Evolutionary conservation across 73 alveolate species (phyloP), one percentile per base, ranked within the genome.

Genomic region (Uronychia setigera): DNA sequence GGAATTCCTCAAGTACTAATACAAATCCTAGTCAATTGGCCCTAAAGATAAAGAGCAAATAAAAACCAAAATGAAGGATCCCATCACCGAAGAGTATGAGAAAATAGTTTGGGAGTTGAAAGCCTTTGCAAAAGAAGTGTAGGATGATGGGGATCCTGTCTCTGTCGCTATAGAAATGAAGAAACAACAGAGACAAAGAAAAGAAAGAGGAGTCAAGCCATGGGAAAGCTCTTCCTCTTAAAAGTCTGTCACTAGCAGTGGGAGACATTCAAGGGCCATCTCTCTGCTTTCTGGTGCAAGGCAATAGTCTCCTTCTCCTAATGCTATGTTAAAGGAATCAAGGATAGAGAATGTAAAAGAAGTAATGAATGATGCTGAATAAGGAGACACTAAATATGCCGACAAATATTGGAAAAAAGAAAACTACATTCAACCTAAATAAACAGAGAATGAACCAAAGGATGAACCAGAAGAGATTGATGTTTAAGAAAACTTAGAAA

Each of bases 181-280:
- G 19, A 46, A 19, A 46, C 19, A 19, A 46, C 5, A 46, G 5
- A 46, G 67, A 19, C 67, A 46, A 46, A 46, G 5, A 19, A 46
- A 46, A 19, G 67, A 46, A 5, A 46, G 67, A 46, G 67, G 67
- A 19, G 5, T 46, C n/a, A 46, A 46, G 67, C 67, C 67, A 19
- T 46, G 67, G 67, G 67, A 46, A 46, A 46, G 67, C 67, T 46
- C 67, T 19, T 46, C 67, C 19, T 46, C 67, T n/a, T n/a, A n/a
- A n/a, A n/a, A n/a, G n/a, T n/a, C n/a, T n/a, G n/a, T n/a, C n/a
- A n/a, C n/a, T n/a, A n/a, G n/a, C n/a, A n/a, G n/a, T n/a, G n/a
- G n/a, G n/a, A n/a, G n/a, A n/a, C n/a, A n/a, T n/a, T n/a, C n/a
- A n/a, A n/a, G n/a, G n/a, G n/a, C n/a, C n/a, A n/a, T n/a, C n/a